Evolutionary conservation across 805 yeast species (phyloP).

Genomic region (Suhomyces emberorum): DNA sequence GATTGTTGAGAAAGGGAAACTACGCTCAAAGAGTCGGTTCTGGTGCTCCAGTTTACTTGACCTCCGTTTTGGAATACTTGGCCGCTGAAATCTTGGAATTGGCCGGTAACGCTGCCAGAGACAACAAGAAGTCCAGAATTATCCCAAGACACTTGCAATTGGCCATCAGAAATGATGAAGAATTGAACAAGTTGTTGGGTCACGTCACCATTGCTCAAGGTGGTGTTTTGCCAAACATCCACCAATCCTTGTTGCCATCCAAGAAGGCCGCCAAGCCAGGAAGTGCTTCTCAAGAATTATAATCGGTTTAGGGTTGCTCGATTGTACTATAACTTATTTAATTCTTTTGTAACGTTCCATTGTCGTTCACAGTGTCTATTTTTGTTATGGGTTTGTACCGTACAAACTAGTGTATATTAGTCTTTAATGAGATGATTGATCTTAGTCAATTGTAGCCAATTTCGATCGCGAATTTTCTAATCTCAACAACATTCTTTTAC

Average conservation of each 20-base stretch:
- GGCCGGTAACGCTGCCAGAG: conserved; percentile 53
- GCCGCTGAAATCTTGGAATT: conserved; percentile 50
- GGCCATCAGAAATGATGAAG: conserved; percentile 53
- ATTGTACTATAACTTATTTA: conserved; percentile 8
- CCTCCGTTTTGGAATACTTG: conserved; percentile 49
- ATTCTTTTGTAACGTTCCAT: conserved; percentile 8
- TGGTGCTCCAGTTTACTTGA: conserved; percentile 51
- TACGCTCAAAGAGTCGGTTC: conserved; percentile 52
- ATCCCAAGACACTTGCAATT: conserved; percentile 52
- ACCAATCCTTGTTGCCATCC: conserved; percentile 52
- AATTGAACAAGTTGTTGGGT: conserved; percentile 48
- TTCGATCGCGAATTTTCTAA: no score
- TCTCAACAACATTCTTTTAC: no score
- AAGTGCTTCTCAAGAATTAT: conserved; percentile 59
- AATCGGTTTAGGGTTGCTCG: conserved; percentile 17
- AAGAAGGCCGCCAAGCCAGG: conserved; percentile 45
- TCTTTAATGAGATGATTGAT: conserved; percentile 11
- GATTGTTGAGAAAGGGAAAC: conserved; percentile 50
- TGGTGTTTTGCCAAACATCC: conserved; percentile 52
- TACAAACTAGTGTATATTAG: conserved; percentile 17
- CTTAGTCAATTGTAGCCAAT: conserved; percentile 1
- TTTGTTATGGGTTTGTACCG: conserved; percentile 3
- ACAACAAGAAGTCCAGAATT: conserved; percentile 85
- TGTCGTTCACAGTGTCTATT: not conserved
- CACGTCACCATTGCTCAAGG: conserved; percentile 64